Base-by-base conservation (phyloP, 305 asterid species). In the Lippia alba region DNA sequence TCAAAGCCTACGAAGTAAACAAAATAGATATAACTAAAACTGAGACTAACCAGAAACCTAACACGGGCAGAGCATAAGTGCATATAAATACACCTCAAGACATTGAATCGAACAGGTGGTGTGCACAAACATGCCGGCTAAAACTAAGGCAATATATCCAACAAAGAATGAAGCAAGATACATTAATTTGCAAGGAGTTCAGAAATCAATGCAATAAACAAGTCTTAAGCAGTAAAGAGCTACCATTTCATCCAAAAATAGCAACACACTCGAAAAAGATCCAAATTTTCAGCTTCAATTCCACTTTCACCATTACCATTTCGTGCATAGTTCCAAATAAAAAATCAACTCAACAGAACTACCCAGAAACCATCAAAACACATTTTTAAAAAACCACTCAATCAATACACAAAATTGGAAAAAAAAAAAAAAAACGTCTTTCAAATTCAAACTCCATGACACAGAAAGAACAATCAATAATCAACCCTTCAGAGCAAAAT, bases 401-500 rank as follows among this genome's bases (percentile, higher is more conserved):
- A 19, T 4, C 30, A 8, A 46, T 46, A 14, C 55, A 36, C 4
- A 36, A 36, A 36, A 34, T 34, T 3, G 40, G 6, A 34, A 36
- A 36, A 36, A 36, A 9, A 6, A 9, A 7, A 16, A 12, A 7
- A 24, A 53, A 11, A 55, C 5, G 41, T 36, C 51, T 40, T 18
- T 44, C 65, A 30, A 51, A 68, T 17, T 58, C 46, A 32, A 48
- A 48, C 15, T 0, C 14, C 56, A 17, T 15, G 12, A 49, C 16
- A 49, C 10, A 41, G 3, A 8, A 12, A 58, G 34, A 16, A 58
- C 45, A 10, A 24, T 5, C 24, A 54, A 61, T 16, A 6, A 60
- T 60, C 5, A 64, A 39, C 24, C 83, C 83, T 40, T 79, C 83
- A 79, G 83, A 70, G 71, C 45, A 69, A 59, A 8, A 56, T 79